A percentile compares a stretch with the other conserved stretches of the same genome.
phyloP scores from a whole-genome alignment of 495 filamentous ascomycete species.

The Penicillium robsamsonii region DNA sequence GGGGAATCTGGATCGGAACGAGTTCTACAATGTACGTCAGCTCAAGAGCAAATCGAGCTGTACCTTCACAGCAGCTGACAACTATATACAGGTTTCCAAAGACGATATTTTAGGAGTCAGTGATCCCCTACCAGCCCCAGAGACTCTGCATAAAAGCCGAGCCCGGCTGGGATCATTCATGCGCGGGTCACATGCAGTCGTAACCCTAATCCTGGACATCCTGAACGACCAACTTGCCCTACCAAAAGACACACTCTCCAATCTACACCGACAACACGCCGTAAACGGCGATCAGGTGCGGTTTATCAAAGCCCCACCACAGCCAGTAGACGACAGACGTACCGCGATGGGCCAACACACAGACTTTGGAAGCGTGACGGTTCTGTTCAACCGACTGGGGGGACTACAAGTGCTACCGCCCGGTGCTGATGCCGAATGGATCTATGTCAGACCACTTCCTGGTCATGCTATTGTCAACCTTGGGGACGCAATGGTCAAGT shows the following conservation, averaged over 20 bases:
- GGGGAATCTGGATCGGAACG: conserved; percentile 56
- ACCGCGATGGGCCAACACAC: conserved; percentile 52
- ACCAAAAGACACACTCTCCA: conserved; percentile 43
- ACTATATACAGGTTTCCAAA: conserved; percentile 42
- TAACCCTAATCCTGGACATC: conserved; percentile 46
- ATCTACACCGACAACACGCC: conserved; percentile 49
- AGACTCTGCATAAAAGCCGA: conserved; percentile 38
- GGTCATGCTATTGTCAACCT: conserved; percentile 63
- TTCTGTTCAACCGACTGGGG: conserved; percentile 61
- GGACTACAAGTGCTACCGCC: conserved; percentile 57
- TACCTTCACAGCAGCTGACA: not conserved
- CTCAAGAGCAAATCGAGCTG: not conserved
- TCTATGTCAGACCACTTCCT: conserved; percentile 56
- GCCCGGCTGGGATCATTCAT: conserved; percentile 48
- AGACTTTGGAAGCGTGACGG: conserved; percentile 53
- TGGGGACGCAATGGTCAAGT: conserved; percentile 63
- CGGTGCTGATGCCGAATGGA: conserved; percentile 50
- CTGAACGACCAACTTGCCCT: conserved; percentile 52
- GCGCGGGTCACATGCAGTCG: conserved; percentile 46
- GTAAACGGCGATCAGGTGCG: conserved; percentile 59
- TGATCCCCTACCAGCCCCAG: conserved; percentile 44
- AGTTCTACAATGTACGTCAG: conserved; percentile 59
- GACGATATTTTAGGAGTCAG: conserved; percentile 52
- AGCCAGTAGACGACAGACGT: conserved; percentile 38
- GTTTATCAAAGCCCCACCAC: conserved; percentile 49